phyloP scores from a whole-genome alignment of 768 basidiomycete species.

The Filobasidium floriforme region DNA sequence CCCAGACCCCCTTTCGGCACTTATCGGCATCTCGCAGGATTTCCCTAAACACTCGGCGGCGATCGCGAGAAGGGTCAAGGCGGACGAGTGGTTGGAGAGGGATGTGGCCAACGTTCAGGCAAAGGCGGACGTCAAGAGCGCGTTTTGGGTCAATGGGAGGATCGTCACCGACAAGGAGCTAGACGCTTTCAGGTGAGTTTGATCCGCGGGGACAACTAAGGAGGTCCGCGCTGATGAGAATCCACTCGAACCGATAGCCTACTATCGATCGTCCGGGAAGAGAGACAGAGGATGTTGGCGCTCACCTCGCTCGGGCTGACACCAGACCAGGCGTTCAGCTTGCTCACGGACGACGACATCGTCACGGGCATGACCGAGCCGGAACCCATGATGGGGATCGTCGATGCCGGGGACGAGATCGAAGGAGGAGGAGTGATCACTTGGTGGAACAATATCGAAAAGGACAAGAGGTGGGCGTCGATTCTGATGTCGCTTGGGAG shows the following conservation, averaged over 20 bases:
- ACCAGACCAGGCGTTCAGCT: conserved; percentile 59
- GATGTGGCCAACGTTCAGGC: conserved; percentile 56
- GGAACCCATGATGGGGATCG: conserved; percentile 60
- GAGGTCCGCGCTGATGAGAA: conserved; percentile 27
- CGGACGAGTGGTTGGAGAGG: conserved; percentile 51
- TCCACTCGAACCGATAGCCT: conserved; percentile 49
- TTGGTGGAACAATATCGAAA: conserved; percentile 89
- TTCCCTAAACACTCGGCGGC: conserved; percentile 78
- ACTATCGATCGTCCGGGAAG: conserved; percentile 63
- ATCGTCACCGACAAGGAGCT: conserved; percentile 57
- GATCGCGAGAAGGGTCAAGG: conserved; percentile 59
- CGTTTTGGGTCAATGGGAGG: conserved; percentile 76
- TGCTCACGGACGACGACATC: conserved; percentile 62
- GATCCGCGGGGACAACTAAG: neutral
- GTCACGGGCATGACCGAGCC: conserved; percentile 52
- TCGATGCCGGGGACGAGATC: conserved; percentile 77
- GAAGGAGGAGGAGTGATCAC: conserved; percentile 69
- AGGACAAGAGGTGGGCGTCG: conserved; percentile 53
- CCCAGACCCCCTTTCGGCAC: conserved; percentile 51
- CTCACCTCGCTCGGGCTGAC: conserved; percentile 60
- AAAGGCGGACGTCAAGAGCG: conserved; percentile 43
- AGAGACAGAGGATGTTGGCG: conserved; percentile 57
- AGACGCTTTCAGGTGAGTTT: conserved; percentile 55
- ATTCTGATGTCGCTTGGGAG: neutral
- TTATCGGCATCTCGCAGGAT: conserved; percentile 69